A percentile compares a stretch with the other conserved stretches of the same genome.
Evolutionary conservation across 1,284 basidiomycete genomes (phyloP).

Genomic region (Leccinum subfulvum): DNA sequence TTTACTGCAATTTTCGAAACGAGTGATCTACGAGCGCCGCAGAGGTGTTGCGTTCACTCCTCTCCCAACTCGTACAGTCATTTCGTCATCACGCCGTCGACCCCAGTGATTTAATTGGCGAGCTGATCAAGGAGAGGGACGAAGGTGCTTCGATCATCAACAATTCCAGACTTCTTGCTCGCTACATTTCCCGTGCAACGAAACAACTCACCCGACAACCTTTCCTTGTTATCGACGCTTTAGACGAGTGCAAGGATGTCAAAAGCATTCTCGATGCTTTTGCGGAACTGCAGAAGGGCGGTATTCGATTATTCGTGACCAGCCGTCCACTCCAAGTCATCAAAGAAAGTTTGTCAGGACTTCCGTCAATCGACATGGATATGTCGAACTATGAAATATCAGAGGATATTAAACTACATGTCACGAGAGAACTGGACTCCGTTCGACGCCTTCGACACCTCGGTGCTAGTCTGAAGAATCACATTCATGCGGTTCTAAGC

Average conservation of each 20-base stretch:
- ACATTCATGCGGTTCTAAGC: neutral
- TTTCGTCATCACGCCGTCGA: neutral
- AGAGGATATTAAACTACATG: neutral
- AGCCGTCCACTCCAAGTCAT: neutral
- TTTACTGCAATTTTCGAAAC: slow-evolving; percentile 16
- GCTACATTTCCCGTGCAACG: slow-evolving; percentile 1
- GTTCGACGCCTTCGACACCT: neutral
- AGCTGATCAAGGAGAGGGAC: neutral
- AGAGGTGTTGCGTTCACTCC: slow-evolving; percentile 12
- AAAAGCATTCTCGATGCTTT: neutral
- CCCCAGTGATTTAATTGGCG: neutral
- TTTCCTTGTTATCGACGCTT: slow-evolving; percentile 10
- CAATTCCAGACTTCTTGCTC: neutral
- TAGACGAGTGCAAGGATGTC: neutral
- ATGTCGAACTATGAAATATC: neutral
- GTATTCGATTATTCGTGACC: neutral
- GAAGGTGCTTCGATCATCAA: neutral
- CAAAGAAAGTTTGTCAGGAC: neutral
- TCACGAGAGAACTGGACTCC: neutral
- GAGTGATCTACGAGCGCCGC: slow-evolving; percentile 7
- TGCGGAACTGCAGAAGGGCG: neutral
- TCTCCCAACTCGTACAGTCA: slow-evolving; percentile 4
- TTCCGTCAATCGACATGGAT: neutral
- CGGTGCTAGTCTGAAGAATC: neutral
- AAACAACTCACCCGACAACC: neutral